Evolutionary conservation across 2,329 filamentous ascomycete species (phyloP), one percentile per base, ranked within the genome.

Genomic region (Neopestalotiopsis sp.): DNA sequence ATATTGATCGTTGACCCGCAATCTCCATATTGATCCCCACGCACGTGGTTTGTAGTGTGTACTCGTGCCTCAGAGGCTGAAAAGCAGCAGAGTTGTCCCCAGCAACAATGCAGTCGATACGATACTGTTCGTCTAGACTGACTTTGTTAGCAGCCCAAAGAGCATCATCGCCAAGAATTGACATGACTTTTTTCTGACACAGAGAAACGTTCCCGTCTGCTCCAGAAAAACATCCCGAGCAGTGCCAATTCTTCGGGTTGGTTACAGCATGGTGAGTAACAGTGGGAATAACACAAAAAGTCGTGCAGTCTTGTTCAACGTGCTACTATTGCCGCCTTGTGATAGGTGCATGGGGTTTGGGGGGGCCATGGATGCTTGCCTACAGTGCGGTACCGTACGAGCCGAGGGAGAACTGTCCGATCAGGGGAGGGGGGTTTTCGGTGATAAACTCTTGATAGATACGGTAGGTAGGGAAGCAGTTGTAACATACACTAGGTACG

Each of bases 1-100:
- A 66, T 66, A 66, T 66, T 66, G 63, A 66, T 66, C 63, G 63
- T 58, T 58, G 40, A 34, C 49, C 63, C 63, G 53, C 63, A 56
- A 58, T 28, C 62, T 65, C 62, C 62, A 65, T 65, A 65, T 49
- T 65, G 42, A 65, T 24, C 30, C 24, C 42, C 62, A 53, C 45
- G 45, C 62, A 49, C 40, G 61, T 53, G 62, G 34, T 65, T 9
- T 65, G 14, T 34, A 53, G 45, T 24, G 7, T n/a, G 45, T 53
- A 53, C 45, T 53, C 45, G 45, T 53, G 45, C 45, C 45, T 53
- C 45, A 17, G 45, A 53, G 45, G 45, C 45, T 53, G 45, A 53
- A 20, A 38, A 10, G 17, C 45, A 53, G 45, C 45, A 53, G 6
- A 20, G n/a, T 53, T 53, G 45, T 53, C 45, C 45, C 45, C 34